Conservation (phyloP, 1,284 basidiomycete genomes). For the Leccinum variabile region DNA sequence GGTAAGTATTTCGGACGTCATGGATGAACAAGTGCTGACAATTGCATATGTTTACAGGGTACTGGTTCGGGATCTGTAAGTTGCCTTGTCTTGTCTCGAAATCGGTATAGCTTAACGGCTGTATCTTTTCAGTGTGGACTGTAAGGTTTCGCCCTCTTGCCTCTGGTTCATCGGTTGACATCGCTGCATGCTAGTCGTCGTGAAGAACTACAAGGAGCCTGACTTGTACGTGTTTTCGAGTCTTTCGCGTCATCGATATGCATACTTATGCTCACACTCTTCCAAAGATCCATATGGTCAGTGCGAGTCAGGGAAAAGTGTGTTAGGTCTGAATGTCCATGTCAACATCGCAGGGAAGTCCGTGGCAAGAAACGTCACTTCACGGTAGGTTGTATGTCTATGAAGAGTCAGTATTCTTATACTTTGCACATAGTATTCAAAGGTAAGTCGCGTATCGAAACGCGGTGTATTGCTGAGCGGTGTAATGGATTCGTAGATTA, state of each 20-base stretch:
- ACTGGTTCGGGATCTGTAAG: constrained; percentile 74
- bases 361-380: constrained; percentile 82
- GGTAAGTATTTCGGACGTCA: constrained; percentile 35
- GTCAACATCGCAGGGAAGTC: constrained; percentile 67
- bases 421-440: constrained; percentile 65
- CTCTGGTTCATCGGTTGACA: constrained; percentile 8
- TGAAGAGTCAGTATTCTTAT: constrained; percentile 7
- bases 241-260: constrained; percentile 2
- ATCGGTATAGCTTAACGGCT: constrained; percentile 5
- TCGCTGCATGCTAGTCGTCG: constrained; percentile 51
- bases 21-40: neutral
- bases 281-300: constrained; percentile 68
- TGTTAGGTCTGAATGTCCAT: constrained; percentile 22
- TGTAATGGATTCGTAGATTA: constrained; percentile 50
- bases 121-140: constrained; percentile 55
- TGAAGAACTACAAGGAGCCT: constrained; percentile 60
- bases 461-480: constrained; percentile 8
- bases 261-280: constrained; percentile 29
- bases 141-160: constrained; percentile 39
- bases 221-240: constrained; percentile 61
- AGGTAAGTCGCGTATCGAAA: constrained; percentile 47
- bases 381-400: constrained; percentile 50
- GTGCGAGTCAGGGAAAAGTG: constrained; percentile 32
- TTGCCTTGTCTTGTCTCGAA: constrained; percentile 15
- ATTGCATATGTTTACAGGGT: constrained; percentile 47